Evolutionary conservation across 768 basidiomycete species (phyloP).

Genomic region (Kwoniella sp.): DNA sequence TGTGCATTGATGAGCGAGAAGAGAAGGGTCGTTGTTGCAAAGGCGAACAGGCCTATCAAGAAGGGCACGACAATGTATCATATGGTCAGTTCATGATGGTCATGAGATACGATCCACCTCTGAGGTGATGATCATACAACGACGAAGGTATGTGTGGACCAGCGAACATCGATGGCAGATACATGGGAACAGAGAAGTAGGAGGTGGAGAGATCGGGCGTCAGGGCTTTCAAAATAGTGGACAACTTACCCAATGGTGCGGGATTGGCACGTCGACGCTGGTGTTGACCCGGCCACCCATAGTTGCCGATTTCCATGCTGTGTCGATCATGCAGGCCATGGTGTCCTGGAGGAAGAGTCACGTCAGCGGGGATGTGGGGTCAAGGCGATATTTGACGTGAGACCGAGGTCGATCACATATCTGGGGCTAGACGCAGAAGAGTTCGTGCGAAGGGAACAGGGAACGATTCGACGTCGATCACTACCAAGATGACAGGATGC

Average conservation of each 20-base stretch:
- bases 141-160: no score
- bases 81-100: no score
- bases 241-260: conserved; percentile 15
- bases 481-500: no score
- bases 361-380: no score
- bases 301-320: not conserved
- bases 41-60: conserved; percentile 13
- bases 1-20: conserved; percentile 21
- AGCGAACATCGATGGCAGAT: no score
- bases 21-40: conserved; percentile 17
- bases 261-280: conserved; percentile 10
- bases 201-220: not conserved
- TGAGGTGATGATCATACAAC: no score
- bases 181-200: not conserved
- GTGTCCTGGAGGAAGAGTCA: not conserved
- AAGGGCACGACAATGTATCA: not conserved
- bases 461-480: no score
- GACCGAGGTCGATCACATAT: no score
- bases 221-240: not conserved
- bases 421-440: no score
- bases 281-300: conserved; percentile 5
- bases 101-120: no score
- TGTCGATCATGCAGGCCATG: not conserved
- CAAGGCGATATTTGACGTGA: no score
- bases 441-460: no score